Evolutionary conservation across 2,329 filamentous ascomycete genomes (phyloP).

Genomic region (Aplosporella prunicola): DNA sequence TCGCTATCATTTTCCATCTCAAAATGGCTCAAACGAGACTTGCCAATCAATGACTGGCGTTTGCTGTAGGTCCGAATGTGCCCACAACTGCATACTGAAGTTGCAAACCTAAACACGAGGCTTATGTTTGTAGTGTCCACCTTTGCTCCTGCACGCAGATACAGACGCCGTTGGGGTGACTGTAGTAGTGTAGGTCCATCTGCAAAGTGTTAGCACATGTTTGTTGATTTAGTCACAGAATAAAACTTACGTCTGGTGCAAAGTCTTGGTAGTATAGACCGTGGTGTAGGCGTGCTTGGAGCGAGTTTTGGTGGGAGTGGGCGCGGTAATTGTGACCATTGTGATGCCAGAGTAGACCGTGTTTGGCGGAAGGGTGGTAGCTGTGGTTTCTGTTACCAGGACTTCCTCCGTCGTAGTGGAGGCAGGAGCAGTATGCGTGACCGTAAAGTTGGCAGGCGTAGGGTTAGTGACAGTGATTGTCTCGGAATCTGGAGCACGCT

Average conservation of each 20-base stretch:
- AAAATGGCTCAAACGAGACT: too few relatives aligned
- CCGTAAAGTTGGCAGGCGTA: conserved; percentile 22
- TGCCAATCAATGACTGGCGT: too few relatives aligned
- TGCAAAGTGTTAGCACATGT: conserved; percentile 6
- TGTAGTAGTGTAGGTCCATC: conserved; percentile 23
- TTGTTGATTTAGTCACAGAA: not conserved
- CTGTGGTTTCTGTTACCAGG: conserved; percentile 17
- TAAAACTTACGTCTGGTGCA: conserved; percentile 21
- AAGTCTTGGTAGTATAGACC: conserved; percentile 22
- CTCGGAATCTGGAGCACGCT: conserved; percentile 28
- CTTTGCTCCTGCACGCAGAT: conserved; percentile 24
- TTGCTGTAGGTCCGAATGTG: too few relatives aligned
- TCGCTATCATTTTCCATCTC: too few relatives aligned
- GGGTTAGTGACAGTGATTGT: conserved; percentile 25
- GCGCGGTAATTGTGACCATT: conserved; percentile 25
- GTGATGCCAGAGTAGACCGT: conserved; percentile 28
- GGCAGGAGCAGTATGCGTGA: conserved; percentile 21
- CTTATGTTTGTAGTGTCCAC: conserved; percentile 23
- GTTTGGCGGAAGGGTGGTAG: conserved; percentile 24
- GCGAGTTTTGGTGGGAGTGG: conserved; percentile 26
- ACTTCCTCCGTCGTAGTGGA: conserved; percentile 23
- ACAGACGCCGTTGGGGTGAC: conserved; percentile 27
- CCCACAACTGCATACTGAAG: too few relatives aligned
- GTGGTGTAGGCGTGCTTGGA: conserved; percentile 19
- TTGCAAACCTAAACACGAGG: too few relatives aligned